Percentiles rank a stretch among this genome's conserved stretches.
Conservation (phyloP, 2,329 filamentous ascomycete species). For the Claviceps pusilla region DNA sequence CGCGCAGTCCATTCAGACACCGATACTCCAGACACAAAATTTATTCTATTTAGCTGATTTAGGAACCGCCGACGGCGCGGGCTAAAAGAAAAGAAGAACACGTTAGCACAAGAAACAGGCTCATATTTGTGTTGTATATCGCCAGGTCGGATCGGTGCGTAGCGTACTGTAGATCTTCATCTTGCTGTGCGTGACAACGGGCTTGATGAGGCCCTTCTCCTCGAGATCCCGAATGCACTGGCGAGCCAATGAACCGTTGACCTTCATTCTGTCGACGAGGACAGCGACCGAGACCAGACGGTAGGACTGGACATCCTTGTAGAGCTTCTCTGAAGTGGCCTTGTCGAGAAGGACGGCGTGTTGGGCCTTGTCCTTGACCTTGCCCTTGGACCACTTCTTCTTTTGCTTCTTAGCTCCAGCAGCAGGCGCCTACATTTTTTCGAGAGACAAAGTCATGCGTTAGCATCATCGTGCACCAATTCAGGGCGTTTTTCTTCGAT, state of each 20-base stretch:
- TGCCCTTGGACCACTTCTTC: constrained; percentile 38
- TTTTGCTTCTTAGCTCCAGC: constrained; percentile 36
- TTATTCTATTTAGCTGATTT: constrained; percentile 19
- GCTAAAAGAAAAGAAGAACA: constrained; percentile 25
- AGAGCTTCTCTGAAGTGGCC: constrained; percentile 89
- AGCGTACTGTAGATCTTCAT: constrained; percentile 88
- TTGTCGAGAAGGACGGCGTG: constrained; percentile 99
- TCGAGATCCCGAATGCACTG: constrained; percentile 82
- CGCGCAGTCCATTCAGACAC: constrained; percentile 24
- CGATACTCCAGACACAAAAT: constrained; percentile 22
- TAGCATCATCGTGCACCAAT: constrained; percentile 11
- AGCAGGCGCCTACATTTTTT: constrained; percentile 24
- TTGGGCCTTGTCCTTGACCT: constrained; percentile 99
- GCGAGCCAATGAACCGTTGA: constrained; percentile 95
- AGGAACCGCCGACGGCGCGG: constrained; percentile 43
- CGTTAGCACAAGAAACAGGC: neutral
- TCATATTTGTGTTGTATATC: neutral
- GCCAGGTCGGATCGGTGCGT: neutral
- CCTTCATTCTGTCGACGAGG: constrained; percentile 98
- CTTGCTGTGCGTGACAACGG: constrained; percentile 90
- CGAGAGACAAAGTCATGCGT: neutral
- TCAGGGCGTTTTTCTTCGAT: constrained; percentile 5
- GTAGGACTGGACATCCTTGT: constrained; percentile 99
- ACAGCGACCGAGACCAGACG: constrained; percentile 96
- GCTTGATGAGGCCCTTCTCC: constrained; percentile 97